Evolutionary conservation across 2,329 filamentous ascomycete species (phyloP), one percentile per base, ranked within the genome.

Genomic region (Scorias spongiosa): DNA sequence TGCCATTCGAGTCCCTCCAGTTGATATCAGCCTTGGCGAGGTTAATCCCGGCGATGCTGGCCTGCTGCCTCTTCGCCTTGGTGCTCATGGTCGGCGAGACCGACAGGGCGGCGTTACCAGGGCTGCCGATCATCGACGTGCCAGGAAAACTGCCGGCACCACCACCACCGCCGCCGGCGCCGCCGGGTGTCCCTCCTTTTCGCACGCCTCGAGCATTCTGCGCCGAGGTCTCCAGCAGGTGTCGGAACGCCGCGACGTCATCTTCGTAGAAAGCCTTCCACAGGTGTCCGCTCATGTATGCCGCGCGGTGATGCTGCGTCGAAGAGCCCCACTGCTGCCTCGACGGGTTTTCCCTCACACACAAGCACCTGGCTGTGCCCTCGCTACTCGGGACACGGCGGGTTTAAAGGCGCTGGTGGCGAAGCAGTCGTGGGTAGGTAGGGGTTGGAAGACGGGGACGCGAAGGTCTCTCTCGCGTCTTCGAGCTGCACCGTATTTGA

Each of bases 191-290:
- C 11, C 32, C 15, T 36, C 32, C 12, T 15, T 12, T 12, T 26
- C 20, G 20, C 20, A 26, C 20, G 51, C 57, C 54, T 54, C 61
- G 57, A 57, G 72, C 64, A 47, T 69, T 47, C 38, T 52, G 60
- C 60, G 73, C 71, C 66, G 81, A 73, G 63, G 77, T 78, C 60
- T 80, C 80, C 75, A 98, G 75, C 61, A 93, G 76, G 70, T 81
- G 82, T 69, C 84, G 82, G 75, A 98, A 96, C 62, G 71, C 79
- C 64, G 93, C 88, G 78, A 94, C 83, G 78, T 98, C 87, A 75
- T 95, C 84, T 78, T 95, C 83, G 72, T 93, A 82, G 65, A 89
- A 96, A 64, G 78, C 85, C 75, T 87, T 88, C 89, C 89, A 95
- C 65, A 98, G 79, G 76, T 83, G 77, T 71, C 87, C 82, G 81